Base-by-base conservation (phyloP, 257 asterid species). In the Salvia rosmarinus region DNA sequence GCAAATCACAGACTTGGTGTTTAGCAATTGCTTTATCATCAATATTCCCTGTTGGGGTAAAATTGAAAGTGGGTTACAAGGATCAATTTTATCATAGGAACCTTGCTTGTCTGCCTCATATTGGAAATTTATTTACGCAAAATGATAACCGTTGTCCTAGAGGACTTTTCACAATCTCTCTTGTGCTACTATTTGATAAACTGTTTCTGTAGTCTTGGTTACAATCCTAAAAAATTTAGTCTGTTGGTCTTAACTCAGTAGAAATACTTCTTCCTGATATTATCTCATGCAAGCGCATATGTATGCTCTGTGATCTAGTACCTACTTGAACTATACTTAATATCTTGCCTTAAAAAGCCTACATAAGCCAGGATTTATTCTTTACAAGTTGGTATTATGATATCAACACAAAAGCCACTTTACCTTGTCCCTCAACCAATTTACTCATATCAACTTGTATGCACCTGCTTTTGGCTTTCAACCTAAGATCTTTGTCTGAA, bases 171-270 rank as follows among this genome's bases (percentile, higher is more conserved):
- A n/a, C n/a, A n/a, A n/a, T n/a, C 25, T 13, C n/a, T 39, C 17
- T 54, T 14, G 9, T 39, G 65, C 64, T 55, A 54, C 65, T 55
- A 39, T 39, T 23, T 68, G 46, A 34, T 68, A 64, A 51, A 56
- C 25, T 21, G 40, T 21, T 34, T 59, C 32, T 34, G 37, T 20
- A 17, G 40, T 67, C 72, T 37, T 32, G 20, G 50, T 37, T 37
- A 52, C 28, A 68, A 55, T 56, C 12, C 43, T n/a, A 32, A 56
- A 55, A 23, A 55, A 23, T 9, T n/a, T 25, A n/a, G n/a, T n/a
- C 17, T 39, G 32, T 20, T 40, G 46, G 57, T 54, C 19, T 55
- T 69, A 42, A 55, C 65, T 51, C 40, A 19, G 67, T 9, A 3
- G 40, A 62, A 28, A 68, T 32, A 12, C 35, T 43, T 63, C 43